Evolutionary conservation across 148 eudicot species (phyloP), one percentile per base, ranked within the genome.

Genomic region (Chenopodium formosanum): DNA sequence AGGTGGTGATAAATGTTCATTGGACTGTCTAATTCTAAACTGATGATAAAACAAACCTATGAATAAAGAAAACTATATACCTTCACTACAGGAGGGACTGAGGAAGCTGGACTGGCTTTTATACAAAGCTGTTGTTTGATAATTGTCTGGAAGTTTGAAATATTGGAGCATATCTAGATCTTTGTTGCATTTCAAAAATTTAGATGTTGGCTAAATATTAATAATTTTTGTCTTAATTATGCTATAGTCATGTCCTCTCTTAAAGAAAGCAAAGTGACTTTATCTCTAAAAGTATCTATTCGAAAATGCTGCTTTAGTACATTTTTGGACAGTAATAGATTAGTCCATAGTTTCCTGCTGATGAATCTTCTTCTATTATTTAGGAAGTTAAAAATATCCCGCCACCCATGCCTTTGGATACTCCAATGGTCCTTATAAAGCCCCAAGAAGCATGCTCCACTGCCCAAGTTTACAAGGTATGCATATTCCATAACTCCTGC

Each of bases 381-480:
- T 84, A 95, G 98, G 85, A 85, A 73, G 97, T 95, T 81, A 78
- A 89, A 82, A 91, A 95, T 91, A 82, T 95, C 78, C 89, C 94
- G 32, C 79, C 93, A 52, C 93, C 97, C 9, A 83, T 92, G 76
- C 90, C 97, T 74, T 84, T 87, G 78, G 90, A 90, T 70, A 82
- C 89, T 63, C 97, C 99, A 34, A 92, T 95, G 97, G 95, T 95
- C 83, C 94, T 95, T 52, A 92, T 95, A 82, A 95, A 95, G 85
- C 99, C 99, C 64, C 92, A 75, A 65, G 91, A 95, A 86, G 99
- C 94, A 63, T 95, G 99, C 79, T 85, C 97, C 78, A 95, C 99
- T 12, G 99, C 91, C 78, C 94, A 92, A 88, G 99, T 95, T 71
- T 95, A 95, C 91, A 95, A 95, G 97, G 99, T 95, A 84, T 60